Base-by-base conservation (phyloP, 1,139 yeast species). In the Yamadazyma triangularis region DNA sequence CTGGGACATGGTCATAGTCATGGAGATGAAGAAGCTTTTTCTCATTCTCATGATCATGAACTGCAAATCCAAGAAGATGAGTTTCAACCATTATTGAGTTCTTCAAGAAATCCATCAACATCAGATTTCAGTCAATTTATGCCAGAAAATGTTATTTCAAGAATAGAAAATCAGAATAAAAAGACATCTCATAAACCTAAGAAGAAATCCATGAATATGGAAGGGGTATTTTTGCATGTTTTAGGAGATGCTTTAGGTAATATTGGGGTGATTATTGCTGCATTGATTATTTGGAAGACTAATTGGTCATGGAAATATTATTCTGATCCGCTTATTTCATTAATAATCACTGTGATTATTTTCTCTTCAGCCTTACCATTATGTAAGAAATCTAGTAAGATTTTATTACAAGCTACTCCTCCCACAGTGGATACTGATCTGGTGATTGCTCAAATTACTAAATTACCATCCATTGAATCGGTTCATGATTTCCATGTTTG, bases 221-320 rank as follows among this genome's bases (percentile, higher is more conserved):
- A 87, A 48, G 97, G 98, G 40, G 97, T 91, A 4, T 91, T 86
- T 51, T 67, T 91, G 47, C 98, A 91, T 53, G 98, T 91, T 5
- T 45, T 91, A 47, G 98, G 98, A 26, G 98, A 91, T 56, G 97
- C 97, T 1, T 65, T 91, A 39, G 98, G 98, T 42, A 91, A 91
- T 52, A 64, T 91, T 34, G 98, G 98, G 42, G 98, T 91, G 32
- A 91, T 91, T 38, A 56, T 73, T 10, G 82, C 96, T 2, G 98
- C 97, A 1, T 44, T 91, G 23, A 81, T 91, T 47, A 89, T 91
- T 47, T 89, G 97, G 97, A 81, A 84, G 56, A 88, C 97, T 0
- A 79, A 86, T 46, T 89, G 73, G 53, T 69, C 85, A 2, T 91
- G 98, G 96, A 79, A 77, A 51, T 88, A 60, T 56, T 85, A 85